Base-by-base conservation (phyloP, 805 yeast species). In the Allodekkera sacchari region DNA sequence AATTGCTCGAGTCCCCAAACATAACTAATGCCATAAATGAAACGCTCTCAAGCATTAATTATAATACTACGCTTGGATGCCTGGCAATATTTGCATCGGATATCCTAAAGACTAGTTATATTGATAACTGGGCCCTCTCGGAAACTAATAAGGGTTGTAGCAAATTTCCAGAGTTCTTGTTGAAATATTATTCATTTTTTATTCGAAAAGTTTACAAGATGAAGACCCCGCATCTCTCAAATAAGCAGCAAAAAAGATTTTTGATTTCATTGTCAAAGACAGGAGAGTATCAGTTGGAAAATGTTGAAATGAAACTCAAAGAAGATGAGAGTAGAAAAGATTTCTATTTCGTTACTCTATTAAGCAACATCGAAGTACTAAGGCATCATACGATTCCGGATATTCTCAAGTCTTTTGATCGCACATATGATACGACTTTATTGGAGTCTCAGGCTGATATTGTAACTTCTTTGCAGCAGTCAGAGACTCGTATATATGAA, bases 401-500 rank as follows among this genome's bases (percentile, higher is more conserved):
- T 15, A 52, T 74, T 13, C 47, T 75, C 10, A 63, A 61, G 29
- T 54, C 55, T 32, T 77, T 72, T 45, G 79, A 77, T 40, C 46
- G 55, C 6, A 57, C 59, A 3, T 75, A 77, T 39, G 67, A 66
- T 25, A 58, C 70, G 13, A 58, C 63, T 7, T 42, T 71, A 18
- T 53, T 63, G 6, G 58, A 61, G 6, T 59, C 63, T 17, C 57
- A 66, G 11, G 42, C 68, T 18, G 64, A 66, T n/a, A 48, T 77
- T 2, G 66, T 62, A 35, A 50, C 57, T 6, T 53, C 65, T 4
- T 43, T 76, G 32, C 65, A 62, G 13, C 63, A 64, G 32, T 59
- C 71, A 50, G 81, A 76, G 38, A 50, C 59, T 9, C 66, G 69
- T 1, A 58, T 80, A 5, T 75, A 77, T 42, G 68, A 66, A 10